phyloP scores from a whole-genome alignment of 139 green algal species.

The Volvox africanus region DNA sequence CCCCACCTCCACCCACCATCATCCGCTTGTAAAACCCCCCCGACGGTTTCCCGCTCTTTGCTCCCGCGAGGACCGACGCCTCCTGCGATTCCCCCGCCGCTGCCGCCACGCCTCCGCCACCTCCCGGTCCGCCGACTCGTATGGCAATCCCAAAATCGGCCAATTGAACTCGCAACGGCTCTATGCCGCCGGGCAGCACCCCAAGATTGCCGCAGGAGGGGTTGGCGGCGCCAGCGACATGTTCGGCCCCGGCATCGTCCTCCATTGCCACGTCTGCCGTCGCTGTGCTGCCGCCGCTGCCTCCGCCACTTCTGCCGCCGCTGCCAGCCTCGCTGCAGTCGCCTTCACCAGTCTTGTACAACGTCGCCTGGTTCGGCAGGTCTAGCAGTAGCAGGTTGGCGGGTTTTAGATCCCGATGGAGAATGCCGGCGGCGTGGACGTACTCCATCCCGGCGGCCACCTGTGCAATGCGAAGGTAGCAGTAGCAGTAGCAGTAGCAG shows the following conservation, averaged over 20 bases:
- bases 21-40: conserved; percentile 84
- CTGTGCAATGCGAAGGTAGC: no score
- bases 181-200: background rate
- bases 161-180: conserved; percentile 6
- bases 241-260: background rate
- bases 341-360: background rate
- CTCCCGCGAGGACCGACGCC: background rate
- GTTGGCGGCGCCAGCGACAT: no score
- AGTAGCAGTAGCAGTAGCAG: no score
- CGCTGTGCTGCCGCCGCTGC: background rate
- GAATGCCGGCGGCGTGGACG: background rate
- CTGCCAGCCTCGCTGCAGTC: background rate
- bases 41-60: conserved; percentile 12
- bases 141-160: conserved; percentile 60
- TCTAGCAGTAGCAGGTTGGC: conserved; percentile 79
- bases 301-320: background rate
- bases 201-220: no score
- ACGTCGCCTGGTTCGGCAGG: background rate
- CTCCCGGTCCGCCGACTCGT: conserved; percentile 28
- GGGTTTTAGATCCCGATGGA: conserved; percentile 81
- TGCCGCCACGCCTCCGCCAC: background rate
- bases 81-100: background rate
- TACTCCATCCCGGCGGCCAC: conserved; percentile 42
- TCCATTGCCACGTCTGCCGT: background rate
- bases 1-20: conserved; percentile 39